Conservation (phyloP, 768 basidiomycete species). For the Mycena galericulata region DNA sequence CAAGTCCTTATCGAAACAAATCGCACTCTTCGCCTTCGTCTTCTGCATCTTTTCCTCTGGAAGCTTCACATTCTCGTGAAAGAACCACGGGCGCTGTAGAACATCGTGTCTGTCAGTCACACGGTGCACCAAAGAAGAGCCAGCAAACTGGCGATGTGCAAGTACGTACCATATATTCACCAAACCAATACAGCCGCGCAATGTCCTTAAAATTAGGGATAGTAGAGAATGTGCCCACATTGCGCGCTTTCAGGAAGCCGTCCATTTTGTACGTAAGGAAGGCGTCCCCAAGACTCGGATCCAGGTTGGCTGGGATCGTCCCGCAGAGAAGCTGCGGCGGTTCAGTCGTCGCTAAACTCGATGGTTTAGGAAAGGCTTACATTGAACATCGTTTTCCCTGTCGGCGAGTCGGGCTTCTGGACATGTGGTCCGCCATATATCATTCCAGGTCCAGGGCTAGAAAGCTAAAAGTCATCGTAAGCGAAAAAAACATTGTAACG, state of each 20-base stretch:
- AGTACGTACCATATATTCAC: conserved; percentile 8
- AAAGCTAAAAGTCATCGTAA: conserved; percentile 1
- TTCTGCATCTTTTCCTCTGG: conserved; percentile 7
- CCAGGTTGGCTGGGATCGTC: not conserved
- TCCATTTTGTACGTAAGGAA: conserved; percentile 21
- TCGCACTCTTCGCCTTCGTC: not conserved
- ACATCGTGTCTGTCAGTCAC: not conserved
- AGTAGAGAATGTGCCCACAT: conserved; percentile 16
- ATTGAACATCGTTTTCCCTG: not conserved
- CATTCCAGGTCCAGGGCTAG: conserved; percentile 14
- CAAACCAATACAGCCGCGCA: conserved; percentile 27
- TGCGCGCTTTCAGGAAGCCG: conserved; percentile 12
- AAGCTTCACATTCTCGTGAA: not conserved
- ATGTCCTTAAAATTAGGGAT: conserved; percentile 20
- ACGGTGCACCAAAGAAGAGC: not conserved
- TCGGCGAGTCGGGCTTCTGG: not conserved
- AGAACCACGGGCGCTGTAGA: conserved; percentile 20
- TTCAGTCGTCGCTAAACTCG: no score
- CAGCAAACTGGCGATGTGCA: no score
- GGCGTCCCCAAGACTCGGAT: not conserved
- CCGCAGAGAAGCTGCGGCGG: conserved; percentile 16
- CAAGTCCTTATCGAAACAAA: conserved; percentile 26
- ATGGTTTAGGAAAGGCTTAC: not conserved
- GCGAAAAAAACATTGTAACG: not conserved
- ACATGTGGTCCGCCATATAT: conserved; percentile 22